phyloP scores from a whole-genome alignment of 805 yeast genomes.

The Wickerhamiella domercqiae region DNA sequence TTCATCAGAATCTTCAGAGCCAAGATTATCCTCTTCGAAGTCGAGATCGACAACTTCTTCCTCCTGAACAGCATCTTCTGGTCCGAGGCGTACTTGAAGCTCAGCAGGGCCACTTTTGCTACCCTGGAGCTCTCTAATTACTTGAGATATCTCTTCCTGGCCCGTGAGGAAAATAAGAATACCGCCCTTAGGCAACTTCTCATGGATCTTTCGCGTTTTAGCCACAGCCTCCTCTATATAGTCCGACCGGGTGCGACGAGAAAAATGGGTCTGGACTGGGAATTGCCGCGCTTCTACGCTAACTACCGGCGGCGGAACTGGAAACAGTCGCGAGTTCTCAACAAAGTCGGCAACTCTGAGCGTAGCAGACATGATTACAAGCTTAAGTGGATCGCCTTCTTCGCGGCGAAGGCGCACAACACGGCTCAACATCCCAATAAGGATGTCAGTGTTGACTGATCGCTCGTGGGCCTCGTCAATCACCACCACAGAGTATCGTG shows the following conservation, averaged over 20 bases:
- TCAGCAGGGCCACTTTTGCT: conserved; percentile 32
- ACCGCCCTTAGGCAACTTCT: conserved; percentile 80
- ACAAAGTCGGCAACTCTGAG: conserved; percentile 85
- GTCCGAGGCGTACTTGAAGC: conserved; percentile 6
- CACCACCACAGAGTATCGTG: conserved; percentile 70
- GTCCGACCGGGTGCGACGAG: conserved; percentile 57
- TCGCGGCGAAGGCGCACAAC: conserved; percentile 54
- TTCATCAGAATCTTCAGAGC: conserved; percentile 22
- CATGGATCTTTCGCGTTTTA: conserved; percentile 78
- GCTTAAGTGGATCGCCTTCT: conserved; percentile 44
- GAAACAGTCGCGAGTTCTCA: conserved; percentile 57
- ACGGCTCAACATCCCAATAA: conserved; percentile 88
- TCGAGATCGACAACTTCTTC: conserved; percentile 70
- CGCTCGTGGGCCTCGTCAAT: conserved; percentile 98
- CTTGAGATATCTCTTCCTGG: conserved; percentile 70
- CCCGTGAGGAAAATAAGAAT: conserved; percentile 87
- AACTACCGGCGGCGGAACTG: conserved; percentile 66
- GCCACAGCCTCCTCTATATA: conserved; percentile 76
- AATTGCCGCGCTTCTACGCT: conserved; percentile 86
- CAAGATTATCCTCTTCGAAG: conserved; percentile 22
- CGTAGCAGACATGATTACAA: conserved; percentile 95
- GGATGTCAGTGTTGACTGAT: conserved; percentile 85
- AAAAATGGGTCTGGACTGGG: conserved; percentile 87
- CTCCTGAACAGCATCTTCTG: conserved; percentile 43
- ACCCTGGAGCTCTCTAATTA: conserved; percentile 59